Base-by-base conservation (phyloP, 768 basidiomycete genomes). In the Mycena filopes region DNA sequence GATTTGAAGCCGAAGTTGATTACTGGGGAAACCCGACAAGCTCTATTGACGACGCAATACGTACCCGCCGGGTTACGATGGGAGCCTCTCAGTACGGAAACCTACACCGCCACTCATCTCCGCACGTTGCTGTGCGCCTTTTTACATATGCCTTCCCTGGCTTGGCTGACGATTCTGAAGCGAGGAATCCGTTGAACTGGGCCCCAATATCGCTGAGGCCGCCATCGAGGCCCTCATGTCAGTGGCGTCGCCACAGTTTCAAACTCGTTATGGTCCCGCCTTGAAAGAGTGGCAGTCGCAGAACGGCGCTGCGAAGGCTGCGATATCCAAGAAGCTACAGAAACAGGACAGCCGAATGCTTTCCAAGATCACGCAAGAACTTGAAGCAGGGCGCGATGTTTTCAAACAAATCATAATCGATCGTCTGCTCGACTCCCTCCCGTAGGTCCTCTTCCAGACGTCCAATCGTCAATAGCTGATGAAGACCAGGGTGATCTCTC, bases 21-120 rank as follows among this genome's bases (percentile, higher is more conserved):
- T 43, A 13, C 41, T 0, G 63, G 63, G 6, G 63, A 64, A 53
- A 64, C 55, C 12, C 20, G 7, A 4, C 63, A 64, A 41, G 63
- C 29, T n/a, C 18, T 64, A 4, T 21, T 64, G 18, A 64, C 55
- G 11, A 64, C 55, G 1, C 25, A 36, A 6, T 58, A 64, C 25
- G 33, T 46, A 4, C 55, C 63, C 21, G 55, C 55, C 2, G 63
- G 63, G 6, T 25, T 31, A 21, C 48, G 50, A 23, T 15, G 43
- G 7, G 16, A 2, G 15, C 23, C 49, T 38, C 55, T 63, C 20
- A 38, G 1, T n/a, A 28, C 45, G 11, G 49, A 40, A 4, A 48
- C 1, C 15, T 53, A 28, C 55, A 64, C 51, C 28, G 3, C 9
- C 15, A 12, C 26, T 4, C 41, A 46, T 38, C 20, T 64, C 11